Percentiles rank a stretch among this genome's conserved stretches.
Evolutionary conservation across 2,329 filamentous ascomycete genomes (phyloP).

Genomic region (Sarocladiaceae sp.): DNA sequence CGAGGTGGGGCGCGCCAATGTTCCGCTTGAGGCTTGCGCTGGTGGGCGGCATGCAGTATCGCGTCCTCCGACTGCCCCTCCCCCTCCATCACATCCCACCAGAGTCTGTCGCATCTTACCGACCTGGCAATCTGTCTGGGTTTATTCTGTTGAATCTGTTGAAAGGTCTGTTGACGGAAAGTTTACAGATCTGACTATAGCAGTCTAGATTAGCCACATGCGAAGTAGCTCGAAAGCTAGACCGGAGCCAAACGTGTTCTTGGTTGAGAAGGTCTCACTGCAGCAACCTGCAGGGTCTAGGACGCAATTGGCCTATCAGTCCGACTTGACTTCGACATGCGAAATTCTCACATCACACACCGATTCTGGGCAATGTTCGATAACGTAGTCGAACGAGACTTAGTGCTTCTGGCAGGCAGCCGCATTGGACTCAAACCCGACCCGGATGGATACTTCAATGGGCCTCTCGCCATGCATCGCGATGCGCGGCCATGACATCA

Average conservation of each 20-base stretch:
- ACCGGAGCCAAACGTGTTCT: too few species aligned
- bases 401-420: too few species aligned
- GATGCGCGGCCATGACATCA: constrained; percentile 5
- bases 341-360: background rate
- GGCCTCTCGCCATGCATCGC: background rate
- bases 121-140: too few species aligned
- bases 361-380: too few species aligned
- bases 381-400: too few species aligned
- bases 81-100: background rate
- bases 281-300: background rate
- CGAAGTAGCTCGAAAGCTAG: too few species aligned
- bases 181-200: background rate
- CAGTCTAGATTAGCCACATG: too few species aligned
- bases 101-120: too few species aligned
- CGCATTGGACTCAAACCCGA: background rate
- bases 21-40: background rate
- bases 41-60: constrained; percentile 2
- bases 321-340: background rate
- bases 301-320: background rate
- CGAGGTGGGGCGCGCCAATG: background rate
- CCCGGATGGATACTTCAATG: constrained; percentile 8
- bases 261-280: background rate
- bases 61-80: constrained; percentile 3
- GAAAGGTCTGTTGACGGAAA: background rate
- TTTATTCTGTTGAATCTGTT: too few species aligned